These are phyloP conservation scores for Colletotrichum chrysophilum DNA, from an alignment of 2,329 filamentous ascomycete genomes.

Conservation along the genomic window DNA sequence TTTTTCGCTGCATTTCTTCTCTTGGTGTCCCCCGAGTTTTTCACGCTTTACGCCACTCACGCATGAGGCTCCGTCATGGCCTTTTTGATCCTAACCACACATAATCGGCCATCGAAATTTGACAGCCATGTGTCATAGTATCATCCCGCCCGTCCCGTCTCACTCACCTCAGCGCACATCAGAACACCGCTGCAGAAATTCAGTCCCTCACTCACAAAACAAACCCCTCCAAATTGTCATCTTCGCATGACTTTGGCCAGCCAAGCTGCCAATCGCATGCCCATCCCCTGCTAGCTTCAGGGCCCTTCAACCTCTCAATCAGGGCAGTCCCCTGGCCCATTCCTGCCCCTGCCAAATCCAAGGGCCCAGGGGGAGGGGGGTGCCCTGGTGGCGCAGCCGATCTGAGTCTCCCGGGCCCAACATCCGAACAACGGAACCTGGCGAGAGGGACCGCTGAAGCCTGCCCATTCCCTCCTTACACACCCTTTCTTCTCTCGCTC, in stretches of 20 bases:
- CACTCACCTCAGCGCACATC: not conserved
- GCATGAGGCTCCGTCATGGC: not conserved
- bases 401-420: constrained; percentile 16
- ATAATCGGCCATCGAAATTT: not conserved
- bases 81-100: not conserved
- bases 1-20: not conserved
- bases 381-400: constrained; percentile 13
- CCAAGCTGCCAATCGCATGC: not conserved
- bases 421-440: constrained; percentile 10
- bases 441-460: not conserved
- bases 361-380: not conserved
- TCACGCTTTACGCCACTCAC: not conserved
- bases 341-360: not conserved
- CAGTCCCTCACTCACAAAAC: not conserved
- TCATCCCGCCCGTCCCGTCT: not conserved
- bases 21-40: not conserved
- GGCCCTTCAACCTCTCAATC: not conserved
- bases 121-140: not conserved
- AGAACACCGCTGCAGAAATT: not conserved
- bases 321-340: constrained; percentile 1
- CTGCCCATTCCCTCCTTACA: not conserved
- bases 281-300: not conserved
- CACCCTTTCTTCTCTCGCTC: not conserved
- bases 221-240: not conserved
- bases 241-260: not conserved